These are phyloP conservation scores for Polyporus tsugae DNA, from an alignment of 1,284 basidiomycete genomes.

Conservation along the genomic window DNA sequence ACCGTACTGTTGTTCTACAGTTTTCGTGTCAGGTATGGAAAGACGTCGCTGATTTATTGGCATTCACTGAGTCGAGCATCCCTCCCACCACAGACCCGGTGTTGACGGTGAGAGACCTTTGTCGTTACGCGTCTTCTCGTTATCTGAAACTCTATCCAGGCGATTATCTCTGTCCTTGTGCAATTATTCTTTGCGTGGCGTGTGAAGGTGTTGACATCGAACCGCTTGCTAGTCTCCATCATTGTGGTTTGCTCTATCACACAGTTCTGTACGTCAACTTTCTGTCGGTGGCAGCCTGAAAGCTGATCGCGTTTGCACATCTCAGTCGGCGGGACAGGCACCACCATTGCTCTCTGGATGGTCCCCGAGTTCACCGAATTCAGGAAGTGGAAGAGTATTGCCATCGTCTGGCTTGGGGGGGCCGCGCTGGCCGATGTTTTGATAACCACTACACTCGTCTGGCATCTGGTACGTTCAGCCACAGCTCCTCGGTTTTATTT, in stretches of 20 bases:
- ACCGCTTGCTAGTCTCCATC: slow-evolving; percentile 31
- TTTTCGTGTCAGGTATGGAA: slow-evolving; percentile 38
- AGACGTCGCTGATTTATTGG: neutral
- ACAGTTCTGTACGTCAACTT: slow-evolving; percentile 38
- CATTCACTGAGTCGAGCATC: neutral
- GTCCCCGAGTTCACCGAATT: slow-evolving; percentile 42
- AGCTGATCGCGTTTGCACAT: neutral
- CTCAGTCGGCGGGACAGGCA: slow-evolving; percentile 42
- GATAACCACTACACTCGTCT: slow-evolving; percentile 40
- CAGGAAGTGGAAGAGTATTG: slow-evolving; percentile 43
- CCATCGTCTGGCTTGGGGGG: slow-evolving; percentile 44
- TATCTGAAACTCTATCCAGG: slow-evolving; percentile 29
- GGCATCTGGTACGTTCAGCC: neutral
- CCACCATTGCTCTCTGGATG: slow-evolving; percentile 43
- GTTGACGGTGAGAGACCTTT: slow-evolving; percentile 28
- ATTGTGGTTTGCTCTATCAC: slow-evolving; percentile 37
- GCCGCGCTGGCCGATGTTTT: slow-evolving; percentile 40
- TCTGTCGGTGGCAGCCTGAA: neutral
- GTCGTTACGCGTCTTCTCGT: too few species aligned
- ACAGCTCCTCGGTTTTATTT: neutral
- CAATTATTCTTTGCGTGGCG: slow-evolving; percentile 53
- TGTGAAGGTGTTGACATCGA: slow-evolving; percentile 45
- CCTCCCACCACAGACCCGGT: slow-evolving; percentile 38
- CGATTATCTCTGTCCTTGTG: slow-evolving; percentile 47
- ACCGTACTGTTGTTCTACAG: slow-evolving; percentile 18